These are phyloP conservation scores for Rutstroemia sp. DNA, from an alignment of 2,329 filamentous ascomycete species.

Conservation along the genomic window DNA sequence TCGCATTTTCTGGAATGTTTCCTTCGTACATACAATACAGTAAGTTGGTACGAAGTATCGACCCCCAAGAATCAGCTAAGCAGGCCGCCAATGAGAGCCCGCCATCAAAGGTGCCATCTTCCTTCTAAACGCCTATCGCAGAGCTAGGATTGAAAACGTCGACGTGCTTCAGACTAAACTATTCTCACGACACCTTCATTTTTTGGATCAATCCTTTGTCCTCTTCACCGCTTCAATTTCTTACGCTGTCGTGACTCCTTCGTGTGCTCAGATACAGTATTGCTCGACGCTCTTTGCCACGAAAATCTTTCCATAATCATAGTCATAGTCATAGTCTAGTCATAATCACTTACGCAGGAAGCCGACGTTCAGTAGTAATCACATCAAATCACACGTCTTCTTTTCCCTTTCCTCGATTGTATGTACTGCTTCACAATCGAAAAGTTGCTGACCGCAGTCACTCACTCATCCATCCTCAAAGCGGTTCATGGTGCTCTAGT, in stretches of 20 bases:
- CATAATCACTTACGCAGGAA: neutral
- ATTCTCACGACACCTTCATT: slow-evolving; percentile 3
- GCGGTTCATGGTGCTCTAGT: neutral
- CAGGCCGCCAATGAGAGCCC: neutral
- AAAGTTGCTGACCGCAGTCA: slow-evolving; percentile 2
- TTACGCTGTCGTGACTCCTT: slow-evolving; percentile 4
- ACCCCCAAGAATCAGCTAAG: no score
- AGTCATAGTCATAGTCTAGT: neutral
- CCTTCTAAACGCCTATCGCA: neutral
- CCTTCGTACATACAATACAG: neutral
- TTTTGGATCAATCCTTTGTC: neutral
- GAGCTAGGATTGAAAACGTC: neutral
- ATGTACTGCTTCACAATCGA: no score
- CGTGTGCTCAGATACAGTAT: neutral
- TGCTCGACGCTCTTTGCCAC: neutral
- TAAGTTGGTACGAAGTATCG: neutral
- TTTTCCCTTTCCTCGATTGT: neutral
- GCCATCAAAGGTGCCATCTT: neutral
- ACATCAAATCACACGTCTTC: neutral
- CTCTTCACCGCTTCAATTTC: slow-evolving; percentile 3
- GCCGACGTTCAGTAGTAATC: neutral
- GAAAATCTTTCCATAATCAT: neutral
- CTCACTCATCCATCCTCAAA: neutral
- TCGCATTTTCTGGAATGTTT: no score
- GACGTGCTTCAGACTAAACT: neutral